These are phyloP conservation scores for Lizonia empirigonia DNA, from an alignment of 2,329 filamentous ascomycete genomes.

Conservation along the genomic window DNA sequence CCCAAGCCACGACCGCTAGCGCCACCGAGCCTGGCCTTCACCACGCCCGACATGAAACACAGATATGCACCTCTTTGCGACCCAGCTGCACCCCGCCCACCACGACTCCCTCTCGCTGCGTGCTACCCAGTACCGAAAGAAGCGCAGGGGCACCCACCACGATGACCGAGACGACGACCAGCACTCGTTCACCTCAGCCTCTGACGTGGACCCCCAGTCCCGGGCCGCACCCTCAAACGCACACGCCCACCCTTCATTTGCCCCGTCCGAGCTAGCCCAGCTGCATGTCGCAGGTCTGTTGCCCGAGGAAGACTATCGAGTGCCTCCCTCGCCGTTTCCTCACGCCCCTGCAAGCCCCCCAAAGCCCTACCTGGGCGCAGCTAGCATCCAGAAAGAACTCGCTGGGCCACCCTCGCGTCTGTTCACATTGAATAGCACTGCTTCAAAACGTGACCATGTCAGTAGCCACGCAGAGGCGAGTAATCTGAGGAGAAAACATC, in stretches of 20 bases:
- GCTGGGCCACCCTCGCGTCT: constrained; percentile 51
- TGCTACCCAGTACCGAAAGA: constrained; percentile 35
- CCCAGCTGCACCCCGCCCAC: constrained; percentile 36
- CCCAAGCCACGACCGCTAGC: constrained; percentile 9
- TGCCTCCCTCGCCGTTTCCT: constrained; percentile 53
- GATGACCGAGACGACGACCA: constrained; percentile 15
- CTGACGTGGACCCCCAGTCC: constrained; percentile 11
- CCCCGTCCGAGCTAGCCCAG: constrained; percentile 34
- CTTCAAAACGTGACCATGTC: constrained; percentile 4
- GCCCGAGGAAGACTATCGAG: constrained; percentile 43
- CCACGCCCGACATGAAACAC: constrained; percentile 4
- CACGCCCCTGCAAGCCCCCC: constrained; percentile 44
- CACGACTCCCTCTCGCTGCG: constrained; percentile 42
- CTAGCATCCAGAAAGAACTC: constrained; percentile 48
- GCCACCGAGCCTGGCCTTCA: background rate
- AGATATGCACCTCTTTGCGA: constrained; percentile 43
- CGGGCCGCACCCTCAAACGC: constrained; percentile 9
- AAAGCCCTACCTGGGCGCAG: constrained; percentile 22
- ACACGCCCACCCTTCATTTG: constrained; percentile 27
- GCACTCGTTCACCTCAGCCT: background rate
- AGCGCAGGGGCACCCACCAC: constrained; percentile 29
- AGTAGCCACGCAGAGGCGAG: constrained; percentile 17
- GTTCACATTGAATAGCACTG: constrained; percentile 34
- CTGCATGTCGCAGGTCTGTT: constrained; percentile 50
- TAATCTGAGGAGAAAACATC: constrained; percentile 59